Percentiles rank a stretch among this genome's conserved stretches.
These are phyloP conservation scores for Climacium dendroides DNA, from an alignment of 225 moss, liverwort and hornwort species.

Conservation along the genomic window DNA sequence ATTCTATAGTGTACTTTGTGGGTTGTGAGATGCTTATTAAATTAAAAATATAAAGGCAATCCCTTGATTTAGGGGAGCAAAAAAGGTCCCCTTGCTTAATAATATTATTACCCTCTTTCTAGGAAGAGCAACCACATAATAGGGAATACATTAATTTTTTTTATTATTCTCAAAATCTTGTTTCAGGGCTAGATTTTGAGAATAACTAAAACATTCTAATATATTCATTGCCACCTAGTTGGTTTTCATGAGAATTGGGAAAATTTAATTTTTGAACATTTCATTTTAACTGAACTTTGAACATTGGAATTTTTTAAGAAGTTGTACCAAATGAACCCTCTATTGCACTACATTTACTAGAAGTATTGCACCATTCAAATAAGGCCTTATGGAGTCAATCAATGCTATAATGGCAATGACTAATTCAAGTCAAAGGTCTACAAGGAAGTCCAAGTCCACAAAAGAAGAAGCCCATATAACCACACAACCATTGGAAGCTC, in stretches of 20 bases:
- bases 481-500: background rate
- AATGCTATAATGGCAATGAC: background rate
- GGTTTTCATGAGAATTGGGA: background rate
- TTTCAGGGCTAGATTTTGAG: fast-evolving
- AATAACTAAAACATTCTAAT: fast-evolving
- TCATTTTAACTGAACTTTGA: no score
- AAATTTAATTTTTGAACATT: no score
- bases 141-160: fast-evolving
- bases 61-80: fast-evolving
- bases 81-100: fast-evolving
- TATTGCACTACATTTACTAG: background rate
- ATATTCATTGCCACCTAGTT: background rate
- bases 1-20: fast-evolving
- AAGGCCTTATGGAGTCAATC: background rate
- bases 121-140: fast-evolving
- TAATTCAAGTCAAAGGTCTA: background rate
- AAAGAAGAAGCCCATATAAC: fast-evolving
- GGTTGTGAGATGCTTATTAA: background rate
- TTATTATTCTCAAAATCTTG: background rate
- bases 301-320: no score
- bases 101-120: no score
- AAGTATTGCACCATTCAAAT: background rate
- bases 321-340: background rate
- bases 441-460: fast-evolving
- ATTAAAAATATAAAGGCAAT: fast-evolving